A percentile compares a stretch with the other conserved stretches of the same genome.
phyloP scores from a whole-genome alignment of 331 rosid species.

The Erythrophleum ivorense region DNA sequence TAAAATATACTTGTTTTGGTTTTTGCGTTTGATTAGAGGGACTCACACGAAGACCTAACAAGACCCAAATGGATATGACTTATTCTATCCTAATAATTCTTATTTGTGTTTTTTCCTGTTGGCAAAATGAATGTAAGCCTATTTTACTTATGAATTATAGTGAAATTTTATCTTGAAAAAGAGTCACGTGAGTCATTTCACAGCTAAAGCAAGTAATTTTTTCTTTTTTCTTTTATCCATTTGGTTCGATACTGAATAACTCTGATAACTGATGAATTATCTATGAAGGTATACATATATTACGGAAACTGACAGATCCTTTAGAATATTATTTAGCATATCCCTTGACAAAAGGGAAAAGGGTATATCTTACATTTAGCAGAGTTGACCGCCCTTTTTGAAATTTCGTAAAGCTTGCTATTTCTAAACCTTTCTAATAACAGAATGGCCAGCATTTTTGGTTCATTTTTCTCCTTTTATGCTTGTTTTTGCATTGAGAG shows the following conservation, averaged over 20 bases:
- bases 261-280: constrained; percentile 1
- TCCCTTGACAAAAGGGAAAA: background rate
- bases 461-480: background rate
- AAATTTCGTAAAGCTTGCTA: background rate
- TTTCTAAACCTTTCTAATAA: background rate
- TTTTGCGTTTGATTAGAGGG: background rate
- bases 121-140: background rate
- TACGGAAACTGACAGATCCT: background rate
- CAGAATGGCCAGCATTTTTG: background rate
- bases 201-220: background rate
- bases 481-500: constrained; percentile 18
- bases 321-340: background rate
- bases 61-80: background rate
- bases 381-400: background rate
- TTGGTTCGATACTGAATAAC: background rate
- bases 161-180: constrained; percentile 10
- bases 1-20: background rate
- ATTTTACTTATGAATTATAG: background rate
- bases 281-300: too few relatives aligned
- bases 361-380: background rate
- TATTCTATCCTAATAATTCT: background rate
- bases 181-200: background rate
- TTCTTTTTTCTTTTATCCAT: too few relatives aligned
- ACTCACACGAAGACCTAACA: background rate
- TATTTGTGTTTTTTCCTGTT: constrained; percentile 8